Conservation (phyloP, 1,139 yeast genomes). For the Saccharomyces hybrid region DNA sequence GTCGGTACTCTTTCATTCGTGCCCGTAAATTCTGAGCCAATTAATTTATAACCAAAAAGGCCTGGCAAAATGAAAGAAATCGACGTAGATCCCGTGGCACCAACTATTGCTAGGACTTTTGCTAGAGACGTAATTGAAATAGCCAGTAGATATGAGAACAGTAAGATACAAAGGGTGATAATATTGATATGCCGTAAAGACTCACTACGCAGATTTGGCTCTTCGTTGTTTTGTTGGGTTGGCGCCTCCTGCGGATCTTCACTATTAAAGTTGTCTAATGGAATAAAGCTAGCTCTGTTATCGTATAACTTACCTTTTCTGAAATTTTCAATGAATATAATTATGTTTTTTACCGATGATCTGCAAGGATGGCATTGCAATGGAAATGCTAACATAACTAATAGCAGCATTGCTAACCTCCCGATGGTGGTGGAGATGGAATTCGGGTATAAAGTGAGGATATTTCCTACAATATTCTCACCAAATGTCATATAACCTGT, state of each 20-base stretch:
- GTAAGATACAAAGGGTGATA: conserved; percentile 57
- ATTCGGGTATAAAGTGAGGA: conserved; percentile 61
- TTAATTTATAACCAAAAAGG: conserved; percentile 68
- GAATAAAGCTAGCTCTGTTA: not conserved
- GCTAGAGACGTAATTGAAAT: conserved; percentile 71
- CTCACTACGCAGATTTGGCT: not conserved
- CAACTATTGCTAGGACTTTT: conserved; percentile 82
- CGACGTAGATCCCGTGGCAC: conserved; percentile 91
- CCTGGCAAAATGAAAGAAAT: conserved; percentile 92
- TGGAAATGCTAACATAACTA: conserved; percentile 64
- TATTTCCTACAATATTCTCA: conserved; percentile 53
- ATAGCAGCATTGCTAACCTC: conserved; percentile 57
- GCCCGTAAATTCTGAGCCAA: conserved; percentile 38
- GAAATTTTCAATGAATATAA: conserved; percentile 24
- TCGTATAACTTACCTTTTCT: conserved; percentile 42
- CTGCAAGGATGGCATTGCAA: conserved; percentile 69
- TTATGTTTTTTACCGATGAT: conserved; percentile 18
- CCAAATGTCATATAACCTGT: conserved; percentile 70
- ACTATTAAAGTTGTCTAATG: not conserved
- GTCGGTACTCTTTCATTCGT: conserved; percentile 31
- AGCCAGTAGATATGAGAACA: conserved; percentile 62
- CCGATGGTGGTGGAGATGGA: conserved; percentile 57
- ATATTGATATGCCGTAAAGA: conserved; percentile 9
- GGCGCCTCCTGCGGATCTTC: not conserved
- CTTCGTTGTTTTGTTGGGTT: not conserved